Evolutionary conservation across 441 rosid genomes (phyloP), one percentile per base, ranked within the genome.

Genomic region (Dalechampia spathulata): DNA sequence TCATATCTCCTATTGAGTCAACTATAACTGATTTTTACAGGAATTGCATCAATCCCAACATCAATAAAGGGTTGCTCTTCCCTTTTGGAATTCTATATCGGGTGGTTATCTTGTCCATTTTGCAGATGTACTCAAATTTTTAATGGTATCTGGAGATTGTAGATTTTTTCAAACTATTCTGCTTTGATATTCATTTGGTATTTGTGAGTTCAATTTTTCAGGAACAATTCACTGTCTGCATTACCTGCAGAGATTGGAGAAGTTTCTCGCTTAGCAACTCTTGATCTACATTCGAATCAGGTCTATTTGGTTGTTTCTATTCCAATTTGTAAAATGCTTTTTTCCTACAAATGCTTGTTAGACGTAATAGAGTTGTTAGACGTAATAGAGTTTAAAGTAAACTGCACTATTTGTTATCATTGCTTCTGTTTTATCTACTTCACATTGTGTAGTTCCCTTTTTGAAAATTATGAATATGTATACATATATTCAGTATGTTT

Each of bases 241-340:
- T 64, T 92, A 74, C 90, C 98, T 58, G 65, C 63, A 47, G 94
- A 84, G 72, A 39, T 84, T 63, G 91, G 94, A 53, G 73, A 43
- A 34, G 80, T 92, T 63, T 79, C 87, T 65, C 56, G 59, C 56
- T 72, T 92, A 51, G 95, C 91, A 57, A 86, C 91, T 63, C 70
- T 92, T 25, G 98, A 88, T 84, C 81, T 88, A 49, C 95, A 78
- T 60, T 86, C 95, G 45, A 92, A 92, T 73, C 83, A 83, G 89
- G 98, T 81, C 45, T 16, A 45, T 38, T 59, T 66, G 50, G 30
- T 56, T 59, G 41, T 30, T 30, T 41, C 49, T 63, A 37, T 54
- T 42, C 55, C 16, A 23, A 43, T 20, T 26, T 61, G 7, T 49
- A 39, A 36, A 21, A 3, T 11, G 3, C 20, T 3, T 40, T 52